Evolutionary conservation across 129 eudicot genomes (phyloP).

Genomic region (Saposhnikovia divaricata): DNA sequence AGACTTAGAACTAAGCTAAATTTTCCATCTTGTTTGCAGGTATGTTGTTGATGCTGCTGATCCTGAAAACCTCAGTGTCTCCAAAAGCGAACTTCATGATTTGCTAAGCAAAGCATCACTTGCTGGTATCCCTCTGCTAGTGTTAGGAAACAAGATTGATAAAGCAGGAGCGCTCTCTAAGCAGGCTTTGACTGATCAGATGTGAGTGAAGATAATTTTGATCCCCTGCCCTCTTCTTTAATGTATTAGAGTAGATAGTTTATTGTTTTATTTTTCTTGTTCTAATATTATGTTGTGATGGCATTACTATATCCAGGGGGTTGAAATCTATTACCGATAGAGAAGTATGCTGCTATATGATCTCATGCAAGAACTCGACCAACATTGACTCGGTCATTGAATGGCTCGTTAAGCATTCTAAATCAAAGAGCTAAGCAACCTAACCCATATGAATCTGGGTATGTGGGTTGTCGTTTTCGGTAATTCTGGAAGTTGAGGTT

Average conservation of each 20-base stretch:
- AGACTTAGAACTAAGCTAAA: neutral
- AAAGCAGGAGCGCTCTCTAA: slow-evolving; percentile 82
- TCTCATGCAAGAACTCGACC: slow-evolving; percentile 85
- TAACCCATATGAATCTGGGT: neutral
- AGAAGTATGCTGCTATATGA: slow-evolving; percentile 87
- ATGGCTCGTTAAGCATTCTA: slow-evolving; percentile 83
- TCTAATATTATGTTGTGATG: neutral
- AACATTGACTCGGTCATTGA: slow-evolving; percentile 74
- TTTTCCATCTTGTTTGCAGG: slow-evolving; percentile 31
- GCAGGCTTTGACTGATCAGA: slow-evolving; percentile 79
- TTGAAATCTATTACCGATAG: slow-evolving; percentile 55
- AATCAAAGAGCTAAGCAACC: slow-evolving; percentile 50
- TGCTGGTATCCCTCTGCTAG: slow-evolving; percentile 86
- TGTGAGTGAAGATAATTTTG: slow-evolving; percentile 38
- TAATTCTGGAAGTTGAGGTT: neutral
- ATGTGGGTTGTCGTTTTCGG: neutral
- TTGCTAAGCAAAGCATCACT: slow-evolving; percentile 75
- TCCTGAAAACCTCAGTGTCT: slow-evolving; percentile 78
- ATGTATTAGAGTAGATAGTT: neutral
- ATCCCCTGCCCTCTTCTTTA: neutral
- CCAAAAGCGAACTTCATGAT: slow-evolving; percentile 93
- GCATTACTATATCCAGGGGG: slow-evolving; percentile 36
- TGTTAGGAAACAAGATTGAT: slow-evolving; percentile 93
- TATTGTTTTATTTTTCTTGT: neutral
- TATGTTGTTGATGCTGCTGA: slow-evolving; percentile 99